Percentiles rank a stretch among this genome's conserved stretches.
phyloP scores from a whole-genome alignment of 305 asterid species.

The Fraxinus angustifolia region DNA sequence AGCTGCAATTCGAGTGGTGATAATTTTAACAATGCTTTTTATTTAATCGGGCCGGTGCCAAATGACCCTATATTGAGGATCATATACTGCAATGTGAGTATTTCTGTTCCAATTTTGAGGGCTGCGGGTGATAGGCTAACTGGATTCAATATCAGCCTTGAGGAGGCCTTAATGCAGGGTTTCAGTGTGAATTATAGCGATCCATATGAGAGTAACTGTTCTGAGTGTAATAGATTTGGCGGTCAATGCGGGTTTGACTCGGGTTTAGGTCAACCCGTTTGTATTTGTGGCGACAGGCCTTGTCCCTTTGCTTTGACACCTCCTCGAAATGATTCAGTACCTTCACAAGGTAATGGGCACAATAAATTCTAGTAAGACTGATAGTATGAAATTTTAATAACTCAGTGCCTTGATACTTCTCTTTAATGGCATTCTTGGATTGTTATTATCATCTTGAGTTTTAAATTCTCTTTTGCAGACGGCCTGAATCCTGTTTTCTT shows the following conservation, averaged over 20 bases:
- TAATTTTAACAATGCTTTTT: constrained; percentile 37
- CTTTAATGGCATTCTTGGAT: not conserved
- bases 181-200: constrained; percentile 53
- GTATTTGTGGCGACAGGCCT: constrained; percentile 50
- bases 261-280: constrained; percentile 32
- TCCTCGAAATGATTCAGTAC: constrained; percentile 22
- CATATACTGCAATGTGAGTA: constrained; percentile 30
- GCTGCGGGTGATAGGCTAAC: constrained; percentile 30
- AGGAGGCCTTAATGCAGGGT: constrained; percentile 50
- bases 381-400: not conserved
- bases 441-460: not conserved
- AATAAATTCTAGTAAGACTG: not conserved
- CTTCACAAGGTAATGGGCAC: constrained; percentile 31
- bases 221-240: constrained; percentile 38
- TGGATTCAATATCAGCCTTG: constrained; percentile 30
- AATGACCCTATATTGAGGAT: constrained; percentile 38
- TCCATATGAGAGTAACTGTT: constrained; percentile 43
- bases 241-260: constrained; percentile 61
- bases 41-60: constrained; percentile 48
- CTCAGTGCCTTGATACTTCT: not conserved
- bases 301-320: constrained; percentile 33
- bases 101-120: constrained; percentile 43
- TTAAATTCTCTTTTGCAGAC: not conserved
- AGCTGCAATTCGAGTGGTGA: constrained; percentile 23
- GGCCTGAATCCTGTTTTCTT: not conserved